Base-by-base conservation (phyloP, 331 rosid genomes). In the Cucumis variabilis region DNA sequence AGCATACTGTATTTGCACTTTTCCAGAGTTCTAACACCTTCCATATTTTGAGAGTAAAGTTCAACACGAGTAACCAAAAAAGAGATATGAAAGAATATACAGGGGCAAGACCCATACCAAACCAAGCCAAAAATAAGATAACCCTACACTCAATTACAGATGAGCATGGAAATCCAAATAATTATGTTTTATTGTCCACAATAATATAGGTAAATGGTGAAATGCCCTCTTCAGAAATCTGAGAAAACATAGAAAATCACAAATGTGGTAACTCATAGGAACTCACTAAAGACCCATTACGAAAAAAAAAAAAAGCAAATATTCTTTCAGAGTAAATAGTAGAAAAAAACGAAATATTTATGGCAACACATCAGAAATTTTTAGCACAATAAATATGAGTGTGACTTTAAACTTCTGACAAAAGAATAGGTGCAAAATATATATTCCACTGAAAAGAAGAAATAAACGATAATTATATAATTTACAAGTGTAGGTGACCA, bases 181-280 rank as follows among this genome's bases (percentile, higher is more conserved):
- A 91, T 86, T 75, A 92, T 92, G 90, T 92, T 89, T 90, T 85
- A 2, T 84, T 88, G 81, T 92, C 94, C 73, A 92, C 94, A n/a
- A n/a, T n/a, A n/a, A n/a, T n/a, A n/a, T n/a, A n/a, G n/a, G n/a
- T n/a, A n/a, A n/a, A n/a, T n/a, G 99, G 94, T 83, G 99, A 90
- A 89, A 85, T 91, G 30, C 98, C 99, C 69, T 89, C 98, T 86
- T 97, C 28, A 1, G 98, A 89, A 78, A 97, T 95, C 98, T 97
- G 93, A 51, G 91, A 92, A 89, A 62, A 88, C 55, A 3, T 21
- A 51, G 2, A 33, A 44, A 58, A 21, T 62, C 51, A 58, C 51
- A 46, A 33, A 50, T 24, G 41, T 46, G 65, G 7, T 66, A 46
- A 84, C 66, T 19, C 65, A 66, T 24, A 73, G 37, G 88, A 20